These are phyloP conservation scores for Diaporthe vexans DNA, from an alignment of 2,329 filamentous ascomycete genomes.

Conservation along the genomic window DNA sequence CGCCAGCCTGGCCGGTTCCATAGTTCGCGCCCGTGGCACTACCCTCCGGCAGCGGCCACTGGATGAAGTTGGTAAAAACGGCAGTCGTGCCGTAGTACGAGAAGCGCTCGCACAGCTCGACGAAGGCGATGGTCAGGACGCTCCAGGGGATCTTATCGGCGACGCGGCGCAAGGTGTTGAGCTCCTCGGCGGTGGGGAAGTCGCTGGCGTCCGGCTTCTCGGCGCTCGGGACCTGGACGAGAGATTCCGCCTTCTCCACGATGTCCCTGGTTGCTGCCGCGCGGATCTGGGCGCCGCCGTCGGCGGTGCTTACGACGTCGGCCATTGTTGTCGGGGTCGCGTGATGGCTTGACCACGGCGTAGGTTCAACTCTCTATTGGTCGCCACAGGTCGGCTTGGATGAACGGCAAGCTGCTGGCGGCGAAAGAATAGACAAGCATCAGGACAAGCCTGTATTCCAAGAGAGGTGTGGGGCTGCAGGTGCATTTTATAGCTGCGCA, in stretches of 20 bases:
- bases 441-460: neutral
- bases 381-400: neutral
- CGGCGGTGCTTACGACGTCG: conserved; percentile 23
- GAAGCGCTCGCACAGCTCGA: conserved; percentile 80
- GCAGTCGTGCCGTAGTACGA: conserved; percentile 78
- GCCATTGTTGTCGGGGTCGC: conserved; percentile 6
- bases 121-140: conserved; percentile 74
- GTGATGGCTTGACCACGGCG: neutral
- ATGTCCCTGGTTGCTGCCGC: conserved; percentile 11
- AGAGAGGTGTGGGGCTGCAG: conserved; percentile 5
- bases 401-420: neutral
- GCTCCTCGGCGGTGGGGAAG: conserved; percentile 64
- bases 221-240: conserved; percentile 8
- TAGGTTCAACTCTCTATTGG: too few relatives aligned
- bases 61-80: conserved; percentile 75
- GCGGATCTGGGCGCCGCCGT: conserved; percentile 27
- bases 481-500: conserved; percentile 13
- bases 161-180: conserved; percentile 66
- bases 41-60: conserved; percentile 67
- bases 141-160: conserved; percentile 70
- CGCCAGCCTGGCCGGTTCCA: conserved; percentile 60
- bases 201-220: conserved; percentile 41
- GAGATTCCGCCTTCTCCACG: conserved; percentile 18
- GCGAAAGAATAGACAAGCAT: neutral
- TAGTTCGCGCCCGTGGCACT: conserved; percentile 66